Percentiles rank a stretch among this genome's conserved stretches.
These are phyloP conservation scores for Dictyostelium purpureum DNA, from an alignment of 78 protist species.

Conservation along the genomic window DNA sequence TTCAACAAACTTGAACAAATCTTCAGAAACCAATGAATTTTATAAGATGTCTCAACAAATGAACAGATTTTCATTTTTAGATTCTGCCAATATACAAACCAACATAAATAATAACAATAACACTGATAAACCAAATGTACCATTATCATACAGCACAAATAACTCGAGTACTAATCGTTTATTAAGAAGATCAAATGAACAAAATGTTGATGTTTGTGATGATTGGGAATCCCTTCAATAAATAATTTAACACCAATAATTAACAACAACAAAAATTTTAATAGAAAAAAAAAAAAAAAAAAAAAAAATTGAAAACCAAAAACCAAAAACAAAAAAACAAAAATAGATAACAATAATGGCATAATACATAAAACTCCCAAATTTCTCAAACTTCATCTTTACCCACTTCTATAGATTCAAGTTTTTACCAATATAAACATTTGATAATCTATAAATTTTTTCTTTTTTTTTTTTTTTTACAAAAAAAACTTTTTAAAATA, in stretches of 20 bases:
- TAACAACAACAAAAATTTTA: too few species aligned
- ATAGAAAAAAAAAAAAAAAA: background rate
- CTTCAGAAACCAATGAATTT: background rate
- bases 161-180: background rate
- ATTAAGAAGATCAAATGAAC: conserved; percentile 14
- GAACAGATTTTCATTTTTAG: conserved; percentile 26
- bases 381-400: too few species aligned
- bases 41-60: conserved; percentile 26
- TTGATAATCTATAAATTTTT: too few species aligned
- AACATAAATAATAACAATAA: background rate
- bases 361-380: too few species aligned
- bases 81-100: background rate
- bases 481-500: background rate
- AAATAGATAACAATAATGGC: too few species aligned
- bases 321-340: too few species aligned
- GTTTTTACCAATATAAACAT: too few species aligned
- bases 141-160: background rate
- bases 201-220: background rate
- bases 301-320: background rate
- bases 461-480: background rate
- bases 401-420: too few species aligned
- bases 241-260: too few species aligned
- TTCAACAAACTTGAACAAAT: background rate
- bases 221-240: too few species aligned
- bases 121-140: background rate